Conservation (phyloP, 2,329 filamentous ascomycete species). For the Fusarium sp. region DNA sequence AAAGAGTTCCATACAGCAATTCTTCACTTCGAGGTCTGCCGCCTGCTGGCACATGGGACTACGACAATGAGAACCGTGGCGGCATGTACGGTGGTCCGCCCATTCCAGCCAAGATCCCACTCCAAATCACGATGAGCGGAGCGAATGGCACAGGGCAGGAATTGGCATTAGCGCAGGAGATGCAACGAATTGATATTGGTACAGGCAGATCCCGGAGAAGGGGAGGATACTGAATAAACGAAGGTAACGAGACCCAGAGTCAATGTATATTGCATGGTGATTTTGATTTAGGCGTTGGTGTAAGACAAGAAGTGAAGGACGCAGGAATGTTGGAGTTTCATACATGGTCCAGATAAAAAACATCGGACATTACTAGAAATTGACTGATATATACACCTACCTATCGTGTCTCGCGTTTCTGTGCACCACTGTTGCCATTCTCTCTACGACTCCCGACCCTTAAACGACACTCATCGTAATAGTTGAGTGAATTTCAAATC, state of each 20-base stretch:
- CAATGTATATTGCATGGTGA: constrained; percentile 40
- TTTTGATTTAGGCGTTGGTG: constrained; percentile 34
- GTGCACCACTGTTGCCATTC: not conserved
- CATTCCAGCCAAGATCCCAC: constrained; percentile 75
- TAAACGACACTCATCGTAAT: too few relatives aligned
- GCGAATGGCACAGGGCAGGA: constrained; percentile 56
- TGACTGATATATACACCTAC: constrained; percentile 8
- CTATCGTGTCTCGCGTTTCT: too few relatives aligned
- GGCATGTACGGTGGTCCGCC: constrained; percentile 61
- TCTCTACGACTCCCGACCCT: not conserved
- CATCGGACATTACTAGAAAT: constrained; percentile 14
- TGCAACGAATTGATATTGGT: constrained; percentile 74
- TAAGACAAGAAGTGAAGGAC: constrained; percentile 14
- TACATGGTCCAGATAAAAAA: not conserved
- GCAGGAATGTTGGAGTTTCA: constrained; percentile 26
- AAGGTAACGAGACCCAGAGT: constrained; percentile 32
- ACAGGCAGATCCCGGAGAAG: constrained; percentile 64
- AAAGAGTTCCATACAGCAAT: constrained; percentile 50
- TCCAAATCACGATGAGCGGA: constrained; percentile 61
- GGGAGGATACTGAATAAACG: constrained; percentile 51
- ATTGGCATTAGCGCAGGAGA: constrained; percentile 73
- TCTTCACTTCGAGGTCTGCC: constrained; percentile 50
- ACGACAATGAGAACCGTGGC: constrained; percentile 61
- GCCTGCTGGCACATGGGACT: constrained; percentile 62
- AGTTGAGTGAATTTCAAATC: too few relatives aligned